Conservation (phyloP, 805 yeast genomes). For the Yamadazyma endophytica region DNA sequence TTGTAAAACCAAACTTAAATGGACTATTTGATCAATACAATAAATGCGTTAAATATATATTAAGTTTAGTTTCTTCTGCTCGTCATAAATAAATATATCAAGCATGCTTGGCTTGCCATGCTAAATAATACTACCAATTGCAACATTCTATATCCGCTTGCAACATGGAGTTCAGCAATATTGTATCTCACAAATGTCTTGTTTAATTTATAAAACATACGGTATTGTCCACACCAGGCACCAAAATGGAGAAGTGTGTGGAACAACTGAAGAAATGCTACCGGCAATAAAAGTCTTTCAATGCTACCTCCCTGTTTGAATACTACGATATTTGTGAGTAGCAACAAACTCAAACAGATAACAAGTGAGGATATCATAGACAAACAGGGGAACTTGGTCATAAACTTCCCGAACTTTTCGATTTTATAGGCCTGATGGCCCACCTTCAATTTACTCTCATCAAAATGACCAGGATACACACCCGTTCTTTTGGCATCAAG, state of each 20-base stretch:
- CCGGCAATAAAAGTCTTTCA: constrained; percentile 1
- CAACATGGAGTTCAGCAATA: constrained; percentile 9
- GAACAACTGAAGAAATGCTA: constrained; percentile 3
- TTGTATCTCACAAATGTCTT: constrained; percentile 5
- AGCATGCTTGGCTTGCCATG: constrained; percentile 3
- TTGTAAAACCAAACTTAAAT: background rate
- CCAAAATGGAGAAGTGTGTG: constrained; percentile 6
- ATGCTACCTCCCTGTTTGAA: constrained; percentile 2
- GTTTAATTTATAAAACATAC: constrained; percentile 7
- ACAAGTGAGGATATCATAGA: constrained; percentile 6
- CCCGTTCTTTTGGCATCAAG: constrained; percentile 10
- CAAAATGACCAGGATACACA: constrained; percentile 8
- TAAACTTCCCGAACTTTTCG: constrained; percentile 10
- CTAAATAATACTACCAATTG: constrained; percentile 5
- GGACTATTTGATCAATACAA: no score
- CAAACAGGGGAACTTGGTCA: constrained; percentile 9
- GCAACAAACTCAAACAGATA: constrained; percentile 3
- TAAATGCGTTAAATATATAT: background rate
- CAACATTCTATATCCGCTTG: constrained; percentile 11
- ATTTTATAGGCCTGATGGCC: constrained; percentile 12
- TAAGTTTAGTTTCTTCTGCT: background rate
- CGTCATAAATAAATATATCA: background rate
- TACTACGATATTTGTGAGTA: constrained; percentile 1
- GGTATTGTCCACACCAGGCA: constrained; percentile 8
- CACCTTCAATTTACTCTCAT: constrained; percentile 7